Percentiles rank a stretch among this genome's conserved stretches.
Conservation (phyloP, 2,329 filamentous ascomycete species). For the Penicillium corylophilum region DNA sequence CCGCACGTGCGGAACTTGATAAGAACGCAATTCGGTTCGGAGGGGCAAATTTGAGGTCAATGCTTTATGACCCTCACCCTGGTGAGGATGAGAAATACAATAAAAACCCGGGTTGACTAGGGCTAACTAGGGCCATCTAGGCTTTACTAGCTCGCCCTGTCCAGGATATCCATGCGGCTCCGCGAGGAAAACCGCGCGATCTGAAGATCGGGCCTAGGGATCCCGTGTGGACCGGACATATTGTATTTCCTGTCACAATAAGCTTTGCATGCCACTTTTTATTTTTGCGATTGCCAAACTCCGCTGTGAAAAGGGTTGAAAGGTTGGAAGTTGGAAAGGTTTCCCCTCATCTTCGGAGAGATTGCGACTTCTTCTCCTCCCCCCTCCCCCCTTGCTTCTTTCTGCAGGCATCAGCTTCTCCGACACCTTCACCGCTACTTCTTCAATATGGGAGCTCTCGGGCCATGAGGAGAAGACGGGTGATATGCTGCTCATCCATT, state of each 20-base stretch:
- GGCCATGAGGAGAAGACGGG: background rate
- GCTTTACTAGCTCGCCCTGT: too few relatives aligned
- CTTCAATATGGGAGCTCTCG: background rate
- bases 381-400: constrained; percentile 17
- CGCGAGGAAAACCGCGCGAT: background rate
- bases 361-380: background rate
- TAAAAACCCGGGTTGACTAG: background rate
- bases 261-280: constrained; percentile 1
- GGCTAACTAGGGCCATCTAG: too few relatives aligned
- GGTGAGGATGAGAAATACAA: background rate
- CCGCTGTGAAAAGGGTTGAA: background rate
- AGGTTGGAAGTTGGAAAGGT: background rate
- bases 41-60: constrained; percentile 2
- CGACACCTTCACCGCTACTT: constrained; percentile 23
- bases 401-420: constrained; percentile 20
- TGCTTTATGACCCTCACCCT: background rate
- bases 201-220: background rate
- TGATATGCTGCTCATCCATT: background rate
- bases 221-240: background rate
- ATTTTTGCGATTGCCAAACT: background rate
- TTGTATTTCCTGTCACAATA: background rate
- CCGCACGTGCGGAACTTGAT: constrained; percentile 14
- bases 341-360: background rate
- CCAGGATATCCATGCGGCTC: constrained; percentile 6
- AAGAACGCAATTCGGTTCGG: constrained; percentile 3